These are phyloP conservation scores for Lobosporangium transversale DNA, from an alignment of 192 early-diverging fungal genomes.

Conservation along the genomic window DNA sequence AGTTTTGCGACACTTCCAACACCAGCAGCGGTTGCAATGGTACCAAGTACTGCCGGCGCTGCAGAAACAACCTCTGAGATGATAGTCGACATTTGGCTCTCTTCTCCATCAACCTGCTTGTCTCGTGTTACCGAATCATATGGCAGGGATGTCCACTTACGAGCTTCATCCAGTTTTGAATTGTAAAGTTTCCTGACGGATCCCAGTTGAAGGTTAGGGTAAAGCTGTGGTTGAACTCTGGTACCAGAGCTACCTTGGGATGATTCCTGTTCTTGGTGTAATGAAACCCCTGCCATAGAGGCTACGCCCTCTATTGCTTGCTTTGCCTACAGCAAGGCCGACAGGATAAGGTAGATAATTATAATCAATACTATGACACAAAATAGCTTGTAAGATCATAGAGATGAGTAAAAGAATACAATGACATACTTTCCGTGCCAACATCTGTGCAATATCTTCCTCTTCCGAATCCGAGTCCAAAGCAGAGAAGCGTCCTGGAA, in stretches of 20 bases:
- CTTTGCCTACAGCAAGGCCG: constrained; percentile 5
- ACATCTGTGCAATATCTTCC: constrained; percentile 8
- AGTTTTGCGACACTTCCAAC: not conserved
- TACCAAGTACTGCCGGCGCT: constrained; percentile 17
- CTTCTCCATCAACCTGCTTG: not conserved
- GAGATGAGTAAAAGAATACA: not conserved
- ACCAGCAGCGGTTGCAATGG: constrained; percentile 11
- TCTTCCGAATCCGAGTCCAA: constrained; percentile 42
- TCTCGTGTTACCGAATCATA: not conserved
- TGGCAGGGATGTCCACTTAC: constrained; percentile 21
- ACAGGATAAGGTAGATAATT: not conserved
- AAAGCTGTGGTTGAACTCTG: constrained; percentile 19
- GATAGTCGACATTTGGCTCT: not conserved
- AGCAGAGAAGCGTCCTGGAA: constrained; percentile 45
- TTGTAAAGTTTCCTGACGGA: constrained; percentile 16
- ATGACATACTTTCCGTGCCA: constrained; percentile 8
- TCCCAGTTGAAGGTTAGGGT: constrained; percentile 25
- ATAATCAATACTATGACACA: no score
- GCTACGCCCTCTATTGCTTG: not conserved
- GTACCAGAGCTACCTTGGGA: not conserved
- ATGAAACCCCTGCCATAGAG: not conserved
- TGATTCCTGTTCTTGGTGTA: not conserved
- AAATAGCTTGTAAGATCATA: no score
- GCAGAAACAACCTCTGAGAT: constrained; percentile 20
- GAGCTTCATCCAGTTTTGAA: constrained; percentile 32